phyloP scores from a whole-genome alignment of 495 filamentous ascomycete genomes.

The Trichoderma gamsii region DNA sequence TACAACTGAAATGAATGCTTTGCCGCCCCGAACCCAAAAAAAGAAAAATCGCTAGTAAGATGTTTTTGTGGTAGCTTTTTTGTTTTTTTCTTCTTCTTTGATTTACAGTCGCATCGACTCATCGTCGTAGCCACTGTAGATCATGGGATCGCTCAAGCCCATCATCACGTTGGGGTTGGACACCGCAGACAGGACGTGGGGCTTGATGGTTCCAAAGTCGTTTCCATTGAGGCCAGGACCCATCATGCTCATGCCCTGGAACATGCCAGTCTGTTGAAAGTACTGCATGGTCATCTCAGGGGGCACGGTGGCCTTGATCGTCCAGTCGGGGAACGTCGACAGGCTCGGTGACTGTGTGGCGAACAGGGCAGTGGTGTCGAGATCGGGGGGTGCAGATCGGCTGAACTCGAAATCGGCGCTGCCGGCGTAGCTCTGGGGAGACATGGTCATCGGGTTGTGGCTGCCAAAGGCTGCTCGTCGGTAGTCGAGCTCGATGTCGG shows the following conservation, averaged over 20 bases:
- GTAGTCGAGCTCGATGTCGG: slow-evolving; percentile 45
- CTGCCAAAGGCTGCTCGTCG: slow-evolving; percentile 34
- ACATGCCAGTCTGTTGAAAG: slow-evolving; percentile 21
- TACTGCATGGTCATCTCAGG: slow-evolving; percentile 22
- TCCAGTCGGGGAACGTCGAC: slow-evolving; percentile 15
- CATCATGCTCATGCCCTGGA: slow-evolving; percentile 36
- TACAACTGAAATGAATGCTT: neutral
- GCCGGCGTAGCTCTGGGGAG: slow-evolving; percentile 38
- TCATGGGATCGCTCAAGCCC: slow-evolving; percentile 46
- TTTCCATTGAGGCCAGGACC: slow-evolving; percentile 39
- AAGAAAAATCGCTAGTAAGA: neutral
- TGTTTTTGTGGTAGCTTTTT: neutral
- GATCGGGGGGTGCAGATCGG: slow-evolving; percentile 18
- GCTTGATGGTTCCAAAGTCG: slow-evolving; percentile 43
- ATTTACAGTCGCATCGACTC: slow-evolving; percentile 25
- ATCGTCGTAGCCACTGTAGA: slow-evolving; percentile 35
- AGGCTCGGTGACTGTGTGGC: neutral
- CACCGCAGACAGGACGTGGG: slow-evolving; percentile 35
- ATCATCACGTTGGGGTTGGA: slow-evolving; percentile 44
- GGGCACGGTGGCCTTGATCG: slow-evolving; percentile 11
- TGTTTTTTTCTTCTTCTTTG: neutral
- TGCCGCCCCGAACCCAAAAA: neutral
- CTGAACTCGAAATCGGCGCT: slow-evolving; percentile 37
- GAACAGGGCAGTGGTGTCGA: slow-evolving; percentile 6
- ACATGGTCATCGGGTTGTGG: slow-evolving; percentile 35